phyloP scores from a whole-genome alignment of 805 yeast genomes.

The Ogataea neopini region DNA sequence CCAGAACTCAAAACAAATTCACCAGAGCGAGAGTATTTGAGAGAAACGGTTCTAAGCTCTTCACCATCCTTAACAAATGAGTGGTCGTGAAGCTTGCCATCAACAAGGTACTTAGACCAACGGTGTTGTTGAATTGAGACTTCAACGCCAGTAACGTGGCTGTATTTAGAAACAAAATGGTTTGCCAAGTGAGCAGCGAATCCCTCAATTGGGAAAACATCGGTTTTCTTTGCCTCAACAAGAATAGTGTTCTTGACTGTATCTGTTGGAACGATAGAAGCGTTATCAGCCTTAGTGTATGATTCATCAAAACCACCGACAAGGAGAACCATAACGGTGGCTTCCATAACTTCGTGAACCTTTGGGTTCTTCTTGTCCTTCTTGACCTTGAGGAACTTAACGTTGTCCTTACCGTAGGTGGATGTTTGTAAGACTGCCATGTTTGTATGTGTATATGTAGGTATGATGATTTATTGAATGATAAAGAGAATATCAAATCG shows the following conservation, averaged over 20 bases:
- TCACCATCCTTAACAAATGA: slow-evolving; percentile 85
- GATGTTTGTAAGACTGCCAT: slow-evolving; percentile 40
- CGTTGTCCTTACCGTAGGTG: slow-evolving; percentile 90
- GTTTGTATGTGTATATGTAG: neutral
- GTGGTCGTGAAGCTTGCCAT: slow-evolving; percentile 78
- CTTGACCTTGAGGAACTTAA: slow-evolving; percentile 86
- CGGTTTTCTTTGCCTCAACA: slow-evolving; percentile 77
- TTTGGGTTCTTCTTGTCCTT: slow-evolving; percentile 72
- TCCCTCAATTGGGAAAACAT: slow-evolving; percentile 88
- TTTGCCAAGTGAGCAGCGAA: slow-evolving; percentile 83
- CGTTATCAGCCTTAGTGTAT: slow-evolving; percentile 85
- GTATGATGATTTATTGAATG: neutral
- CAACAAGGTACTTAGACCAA: slow-evolving; percentile 76
- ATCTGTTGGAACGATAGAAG: slow-evolving; percentile 91
- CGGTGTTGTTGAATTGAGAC: slow-evolving; percentile 67
- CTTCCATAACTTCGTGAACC: slow-evolving; percentile 81
- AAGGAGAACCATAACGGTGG: slow-evolving; percentile 73
- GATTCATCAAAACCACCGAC: slow-evolving; percentile 79
- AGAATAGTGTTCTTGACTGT: slow-evolving; percentile 88
- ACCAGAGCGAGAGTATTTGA: slow-evolving; percentile 53
- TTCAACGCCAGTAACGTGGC: slow-evolving; percentile 73
- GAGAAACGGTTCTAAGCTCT: slow-evolving; percentile 65
- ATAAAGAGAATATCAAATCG: neutral
- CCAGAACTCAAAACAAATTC: slow-evolving; percentile 65
- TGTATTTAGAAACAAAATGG: slow-evolving; percentile 77